Percentiles rank a stretch among this genome's conserved stretches.
phyloP scores from a whole-genome alignment of 768 basidiomycete species.

The Tricholoma matsutake region DNA sequence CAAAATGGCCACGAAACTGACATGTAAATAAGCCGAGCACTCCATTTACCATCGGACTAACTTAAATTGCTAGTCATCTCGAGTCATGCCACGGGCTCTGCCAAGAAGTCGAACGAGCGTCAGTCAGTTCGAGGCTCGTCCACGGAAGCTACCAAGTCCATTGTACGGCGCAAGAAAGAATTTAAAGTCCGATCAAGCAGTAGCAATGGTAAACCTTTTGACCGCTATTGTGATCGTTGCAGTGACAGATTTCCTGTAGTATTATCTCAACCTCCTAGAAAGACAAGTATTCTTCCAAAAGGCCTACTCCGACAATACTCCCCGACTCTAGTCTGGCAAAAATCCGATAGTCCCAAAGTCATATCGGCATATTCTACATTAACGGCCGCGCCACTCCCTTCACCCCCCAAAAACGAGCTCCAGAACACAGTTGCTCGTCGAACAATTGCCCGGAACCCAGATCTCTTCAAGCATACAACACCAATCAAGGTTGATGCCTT shows the following conservation, averaged over 20 bases:
- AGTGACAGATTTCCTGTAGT: not conserved
- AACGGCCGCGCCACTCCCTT: constrained; percentile 12
- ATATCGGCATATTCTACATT: constrained; percentile 2
- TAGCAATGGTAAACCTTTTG: not conserved
- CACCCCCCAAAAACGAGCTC: constrained; percentile 12
- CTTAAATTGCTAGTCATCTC: not conserved
- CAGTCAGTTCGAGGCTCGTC: not conserved
- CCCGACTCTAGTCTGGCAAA: not conserved
- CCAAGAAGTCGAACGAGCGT: not conserved
- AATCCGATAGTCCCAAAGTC: not conserved
- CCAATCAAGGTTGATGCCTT: constrained; percentile 21
- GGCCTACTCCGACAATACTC: not conserved
- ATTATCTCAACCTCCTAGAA: not conserved
- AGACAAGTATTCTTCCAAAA: not conserved
- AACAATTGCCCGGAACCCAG: constrained; percentile 23
- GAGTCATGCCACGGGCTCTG: not conserved
- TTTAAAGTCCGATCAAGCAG: not conserved
- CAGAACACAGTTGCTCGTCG: constrained; percentile 12
- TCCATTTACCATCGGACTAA: not conserved
- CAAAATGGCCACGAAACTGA: not conserved
- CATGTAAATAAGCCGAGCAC: not conserved
- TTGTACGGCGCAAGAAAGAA: not conserved
- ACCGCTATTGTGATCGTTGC: not conserved
- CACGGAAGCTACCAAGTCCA: not conserved
- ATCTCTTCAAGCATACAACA: constrained; percentile 32